phyloP scores from a whole-genome alignment of 768 basidiomycete species.

The Tulasnella sp. region DNA sequence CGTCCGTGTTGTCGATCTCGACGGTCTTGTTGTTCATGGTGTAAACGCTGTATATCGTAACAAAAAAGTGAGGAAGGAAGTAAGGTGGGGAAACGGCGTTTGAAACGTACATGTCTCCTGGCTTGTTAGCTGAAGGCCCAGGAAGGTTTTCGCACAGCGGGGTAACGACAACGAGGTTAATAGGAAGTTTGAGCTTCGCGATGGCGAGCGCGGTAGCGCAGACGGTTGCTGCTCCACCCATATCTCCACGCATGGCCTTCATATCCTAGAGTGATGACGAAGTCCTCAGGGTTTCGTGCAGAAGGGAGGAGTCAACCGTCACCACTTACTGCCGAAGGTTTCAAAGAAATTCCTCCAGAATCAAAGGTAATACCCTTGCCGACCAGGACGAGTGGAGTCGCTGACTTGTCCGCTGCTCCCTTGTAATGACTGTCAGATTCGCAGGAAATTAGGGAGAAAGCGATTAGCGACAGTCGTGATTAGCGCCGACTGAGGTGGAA shows the following conservation, averaged over 20 bases:
- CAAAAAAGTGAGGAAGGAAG: neutral
- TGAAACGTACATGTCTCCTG: constrained; percentile 69
- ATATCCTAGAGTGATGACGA: constrained; percentile 50
- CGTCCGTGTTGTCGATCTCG: constrained; percentile 76
- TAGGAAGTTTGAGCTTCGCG: constrained; percentile 72
- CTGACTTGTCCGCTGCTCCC: constrained; percentile 55
- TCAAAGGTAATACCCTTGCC: constrained; percentile 90
- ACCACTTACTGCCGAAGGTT: constrained; percentile 58
- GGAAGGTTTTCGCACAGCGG: constrained; percentile 87
- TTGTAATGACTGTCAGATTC: constrained; percentile 63
- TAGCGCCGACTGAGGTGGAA: neutral
- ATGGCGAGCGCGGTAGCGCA: constrained; percentile 69
- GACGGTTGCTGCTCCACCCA: constrained; percentile 87
- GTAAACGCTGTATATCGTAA: constrained; percentile 49
- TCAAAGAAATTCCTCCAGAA: constrained; percentile 81
- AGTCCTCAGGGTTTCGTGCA: neutral
- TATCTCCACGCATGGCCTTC: constrained; percentile 83
- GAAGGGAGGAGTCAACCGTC: neutral
- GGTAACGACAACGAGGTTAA: constrained; percentile 69
- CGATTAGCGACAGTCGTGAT: neutral
- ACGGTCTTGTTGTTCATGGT: constrained; percentile 82
- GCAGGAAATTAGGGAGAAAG: neutral
- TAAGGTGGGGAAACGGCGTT: neutral
- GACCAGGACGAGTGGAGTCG: constrained; percentile 65
- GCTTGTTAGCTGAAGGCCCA: constrained; percentile 60